Conservation (phyloP, 169 alveolate species). For the Cytauxzoon felis region DNA sequence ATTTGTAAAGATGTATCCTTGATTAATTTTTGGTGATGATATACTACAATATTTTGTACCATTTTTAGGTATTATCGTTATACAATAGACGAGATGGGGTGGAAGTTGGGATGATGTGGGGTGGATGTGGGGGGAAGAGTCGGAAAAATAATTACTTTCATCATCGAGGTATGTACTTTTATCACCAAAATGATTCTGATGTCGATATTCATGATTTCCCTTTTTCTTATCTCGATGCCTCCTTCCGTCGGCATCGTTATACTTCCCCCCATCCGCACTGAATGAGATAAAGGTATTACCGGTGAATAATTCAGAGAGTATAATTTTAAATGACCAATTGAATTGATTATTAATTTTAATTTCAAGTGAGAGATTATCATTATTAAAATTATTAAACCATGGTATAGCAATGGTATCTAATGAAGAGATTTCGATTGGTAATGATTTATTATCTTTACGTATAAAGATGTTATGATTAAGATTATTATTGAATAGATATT, state of each 20-base stretch:
- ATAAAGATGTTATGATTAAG: constrained; percentile 51
- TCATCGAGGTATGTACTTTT: too few relatives aligned
- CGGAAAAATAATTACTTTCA: too few relatives aligned
- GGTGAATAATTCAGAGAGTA: constrained; percentile 75
- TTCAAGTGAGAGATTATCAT: constrained; percentile 30
- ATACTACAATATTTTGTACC: constrained; percentile 76
- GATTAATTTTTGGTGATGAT: constrained; percentile 58
- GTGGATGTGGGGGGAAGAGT: too few relatives aligned
- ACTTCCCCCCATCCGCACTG: constrained; percentile 54
- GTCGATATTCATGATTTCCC: too few relatives aligned
- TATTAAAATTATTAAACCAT: constrained; percentile 17
- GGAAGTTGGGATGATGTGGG: too few relatives aligned
- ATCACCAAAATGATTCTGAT: too few relatives aligned
- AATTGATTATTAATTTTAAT: constrained; percentile 32
- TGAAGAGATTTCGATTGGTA: constrained; percentile 6
- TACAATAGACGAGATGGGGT: constrained; percentile 64
- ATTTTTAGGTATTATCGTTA: constrained; percentile 74
- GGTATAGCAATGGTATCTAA: constrained; percentile 41
- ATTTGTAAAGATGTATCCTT: constrained; percentile 72
- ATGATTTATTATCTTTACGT: constrained; percentile 65
- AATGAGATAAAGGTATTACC: constrained; percentile 77
- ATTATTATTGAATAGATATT: constrained; percentile 72
- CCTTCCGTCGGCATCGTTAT: too few relatives aligned
- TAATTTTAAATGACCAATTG: constrained; percentile 76
- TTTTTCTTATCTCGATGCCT: too few relatives aligned